Evolutionary conservation across 805 yeast genomes (phyloP).

Genomic region (Starmerella stigmatis): DNA sequence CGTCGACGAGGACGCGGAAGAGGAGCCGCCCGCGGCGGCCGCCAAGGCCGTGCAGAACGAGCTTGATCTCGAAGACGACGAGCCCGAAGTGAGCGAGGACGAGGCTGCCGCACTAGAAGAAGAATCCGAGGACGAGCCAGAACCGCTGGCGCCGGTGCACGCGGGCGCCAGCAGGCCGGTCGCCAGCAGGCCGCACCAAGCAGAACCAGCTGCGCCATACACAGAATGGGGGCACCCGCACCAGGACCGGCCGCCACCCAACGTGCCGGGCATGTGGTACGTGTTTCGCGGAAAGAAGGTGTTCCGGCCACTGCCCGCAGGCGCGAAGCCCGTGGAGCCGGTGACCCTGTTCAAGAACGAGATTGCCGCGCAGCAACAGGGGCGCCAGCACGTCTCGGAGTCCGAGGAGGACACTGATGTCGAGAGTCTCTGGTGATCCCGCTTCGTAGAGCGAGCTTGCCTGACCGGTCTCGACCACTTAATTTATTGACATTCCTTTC

Average conservation of each 20-base stretch:
- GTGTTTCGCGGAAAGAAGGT: slow-evolving; percentile 32
- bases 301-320: slow-evolving; percentile 30
- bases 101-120: not conserved
- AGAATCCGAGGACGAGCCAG: not conserved
- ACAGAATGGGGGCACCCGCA: slow-evolving; percentile 17
- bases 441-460: not conserved
- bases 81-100: not conserved
- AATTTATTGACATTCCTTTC: slow-evolving; percentile 5
- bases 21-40: not conserved
- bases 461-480: not conserved
- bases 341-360: slow-evolving; percentile 20
- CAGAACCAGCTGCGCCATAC: not conserved
- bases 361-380: slow-evolving; percentile 3
- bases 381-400: slow-evolving; percentile 3
- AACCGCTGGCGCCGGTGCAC: too few relatives aligned
- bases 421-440: not conserved
- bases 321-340: slow-evolving; percentile 22
- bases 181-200: too few relatives aligned
- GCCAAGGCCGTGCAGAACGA: not conserved
- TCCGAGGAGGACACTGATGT: slow-evolving; percentile 20
- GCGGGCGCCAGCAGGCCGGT: not conserved
- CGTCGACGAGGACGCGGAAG: not conserved
- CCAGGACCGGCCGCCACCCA: slow-evolving; percentile 21
- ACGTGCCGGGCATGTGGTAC: slow-evolving; percentile 32
- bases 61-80: not conserved